Base-by-base conservation (phyloP, 148 eudicot species). In the Tetragonia tetragonoides region DNA sequence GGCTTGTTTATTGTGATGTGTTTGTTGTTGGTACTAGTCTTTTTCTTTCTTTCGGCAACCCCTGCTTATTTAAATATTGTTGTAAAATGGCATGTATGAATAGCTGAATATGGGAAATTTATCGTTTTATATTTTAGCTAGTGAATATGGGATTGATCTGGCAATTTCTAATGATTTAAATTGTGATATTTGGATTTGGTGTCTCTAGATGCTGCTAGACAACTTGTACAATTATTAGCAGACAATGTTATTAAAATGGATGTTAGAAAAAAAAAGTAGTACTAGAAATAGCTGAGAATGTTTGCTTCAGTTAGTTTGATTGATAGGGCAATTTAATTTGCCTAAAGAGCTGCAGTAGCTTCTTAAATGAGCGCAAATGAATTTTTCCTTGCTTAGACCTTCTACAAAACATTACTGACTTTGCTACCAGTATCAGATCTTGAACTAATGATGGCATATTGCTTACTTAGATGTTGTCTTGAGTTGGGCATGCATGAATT, bases 21-120 rank as follows among this genome's bases (percentile, higher is more conserved):
- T 61, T 61, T 46, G 70, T 59, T 73, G 37, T 10, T 62, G n/a
- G 44, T 18, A 37, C 51, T 75, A 49, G 70, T 64, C 70, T 2
- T 75, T 75, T 44, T 63, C 57, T 47, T 73, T 14, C 3, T 17
- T 69, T 14, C 6, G 12, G 49, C 9, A 21, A n/a, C 11, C 16
- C 70, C 47, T 37, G 34, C 4, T 6, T 61, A n/a, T 42, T 24
- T 37, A 44, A 42, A 38, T 4, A 74, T 24, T 41, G 68, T 21
- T 49, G 53, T 8, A 49, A 49, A 49, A 0, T 49, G 53, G 53
- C 12, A 8, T 49, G 2, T 74, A 7, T 74, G 56, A 42, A 16
- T 20, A 21, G 76, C 44, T 40, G n/a, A 39, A 21, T 16, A 47
- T 70, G 24, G 20, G 9, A 70, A 39, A 18, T 8, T 39, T 40